phyloP scores from a whole-genome alignment of 108 stramenopile species.

The Skeletonema grethae region DNA sequence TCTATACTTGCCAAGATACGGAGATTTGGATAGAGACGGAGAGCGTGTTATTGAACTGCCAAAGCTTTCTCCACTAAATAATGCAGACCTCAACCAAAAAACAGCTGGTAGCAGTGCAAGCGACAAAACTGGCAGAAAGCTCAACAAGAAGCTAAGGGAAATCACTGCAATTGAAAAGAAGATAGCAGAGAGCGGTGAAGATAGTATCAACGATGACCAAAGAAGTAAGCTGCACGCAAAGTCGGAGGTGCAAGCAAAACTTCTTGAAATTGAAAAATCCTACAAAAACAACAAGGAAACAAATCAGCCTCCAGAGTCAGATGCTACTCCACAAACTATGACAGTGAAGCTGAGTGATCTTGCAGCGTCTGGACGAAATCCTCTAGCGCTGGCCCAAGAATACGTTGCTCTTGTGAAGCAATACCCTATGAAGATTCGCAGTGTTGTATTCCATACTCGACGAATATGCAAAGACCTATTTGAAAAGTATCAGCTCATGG shows the following conservation, averaged over 20 bases:
- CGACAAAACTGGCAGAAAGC: conserved; percentile 42
- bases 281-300: conserved; percentile 1
- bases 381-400: conserved; percentile 69
- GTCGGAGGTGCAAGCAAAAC: conserved; percentile 29
- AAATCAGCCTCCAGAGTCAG: background rate
- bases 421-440: conserved; percentile 81
- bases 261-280: conserved; percentile 17
- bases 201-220: conserved; percentile 49
- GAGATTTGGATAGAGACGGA: conserved; percentile 34
- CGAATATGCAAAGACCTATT: conserved; percentile 80
- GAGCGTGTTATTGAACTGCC: conserved; percentile 19
- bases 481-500: conserved; percentile 81
- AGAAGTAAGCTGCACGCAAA: conserved; percentile 56
- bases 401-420: conserved; percentile 68
- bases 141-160: conserved; percentile 66
- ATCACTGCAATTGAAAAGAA: conserved; percentile 60
- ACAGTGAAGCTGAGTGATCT: conserved; percentile 53
- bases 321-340: background rate
- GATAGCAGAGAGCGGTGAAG: conserved; percentile 34
- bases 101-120: background rate
- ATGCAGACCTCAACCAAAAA: conserved; percentile 1
- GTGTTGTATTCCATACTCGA: conserved; percentile 86
- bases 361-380: conserved; percentile 35
- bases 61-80: conserved; percentile 30
- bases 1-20: conserved; percentile 67